A percentile compares a stretch with the other conserved stretches of the same genome.
phyloP scores from a whole-genome alignment of 176 grass and related monocot genomes.

The Phoenix dactylifera region DNA sequence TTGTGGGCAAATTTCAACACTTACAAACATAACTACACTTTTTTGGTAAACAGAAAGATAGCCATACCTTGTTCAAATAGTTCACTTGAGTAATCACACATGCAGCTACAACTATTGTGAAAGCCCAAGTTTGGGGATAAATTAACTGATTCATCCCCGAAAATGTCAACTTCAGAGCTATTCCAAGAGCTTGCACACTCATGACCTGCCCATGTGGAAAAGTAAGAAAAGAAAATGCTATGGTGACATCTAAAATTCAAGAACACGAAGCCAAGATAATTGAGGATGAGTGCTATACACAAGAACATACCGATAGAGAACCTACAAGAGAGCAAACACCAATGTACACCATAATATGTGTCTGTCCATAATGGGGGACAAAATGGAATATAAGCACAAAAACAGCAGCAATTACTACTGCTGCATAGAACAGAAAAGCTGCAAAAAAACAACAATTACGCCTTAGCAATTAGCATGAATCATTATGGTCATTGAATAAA shows the following conservation, averaged over 20 bases:
- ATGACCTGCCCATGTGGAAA: constrained; percentile 46
- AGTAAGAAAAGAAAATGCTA: not conserved
- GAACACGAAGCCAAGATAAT: not conserved
- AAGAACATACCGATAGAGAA: constrained; percentile 57
- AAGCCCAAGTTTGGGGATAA: constrained; percentile 71
- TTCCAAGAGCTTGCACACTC: constrained; percentile 86
- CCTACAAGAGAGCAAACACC: constrained; percentile 88
- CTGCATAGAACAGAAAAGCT: constrained; percentile 66
- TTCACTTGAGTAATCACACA: constrained; percentile 86
- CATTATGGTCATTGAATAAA: too few relatives aligned
- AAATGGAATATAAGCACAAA: constrained; percentile 51
- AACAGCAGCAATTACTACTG: constrained; percentile 40
- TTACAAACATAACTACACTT: not conserved
- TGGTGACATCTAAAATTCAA: not conserved
- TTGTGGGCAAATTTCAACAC: not conserved
- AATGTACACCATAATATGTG: constrained; percentile 86
- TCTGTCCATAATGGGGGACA: constrained; percentile 68
- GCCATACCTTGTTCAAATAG: constrained; percentile 77
- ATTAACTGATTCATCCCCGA: constrained; percentile 67
- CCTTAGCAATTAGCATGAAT: not conserved
- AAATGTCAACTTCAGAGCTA: constrained; percentile 88
- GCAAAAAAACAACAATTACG: constrained; percentile 18
- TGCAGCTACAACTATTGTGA: constrained; percentile 48
- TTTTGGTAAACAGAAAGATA: not conserved
- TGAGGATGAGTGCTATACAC: not conserved